Base-by-base conservation (phyloP, 1,139 yeast genomes). In the Scheffersomyces quercinus region DNA sequence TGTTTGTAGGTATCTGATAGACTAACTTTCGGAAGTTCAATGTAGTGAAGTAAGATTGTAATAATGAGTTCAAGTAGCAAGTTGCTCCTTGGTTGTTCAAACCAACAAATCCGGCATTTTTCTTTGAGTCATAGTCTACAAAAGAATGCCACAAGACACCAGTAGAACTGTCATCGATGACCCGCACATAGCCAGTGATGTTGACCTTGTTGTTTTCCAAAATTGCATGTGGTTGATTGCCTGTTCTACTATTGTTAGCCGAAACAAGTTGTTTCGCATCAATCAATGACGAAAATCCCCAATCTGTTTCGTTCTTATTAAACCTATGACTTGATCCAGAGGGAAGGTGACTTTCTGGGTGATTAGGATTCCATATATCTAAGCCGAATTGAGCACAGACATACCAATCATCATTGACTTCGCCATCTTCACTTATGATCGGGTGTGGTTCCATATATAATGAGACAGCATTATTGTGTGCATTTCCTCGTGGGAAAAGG, bases 21-120 rank as follows among this genome's bases (percentile, higher is more conserved):
- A 93, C 99, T 49, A 90, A 79, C 57, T 83, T 82, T 51, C 98
- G 79, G 67, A 93, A 93, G 31, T 75, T 71, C 52, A 83, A 84
- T 1, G 99, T 93, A 58, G 90, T 88, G 62, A 77, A 93, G 56
- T 95, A 87, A 16, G 97, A 88, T 62, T 93, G 99, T 44, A 93
- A 68, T 46, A 93, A 73, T 1, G 98, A 91, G 62, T 93, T 93
- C 59, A 93, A 79, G 63, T 93, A 93, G 63, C 99, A 93, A 0
- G 99, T 93, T 3, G 99, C 99, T 48, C 99, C 99, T 67, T 93
- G 99, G 61, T 93, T 93, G 53, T 83, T 86, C 52, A 93, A 80
- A 1, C 99, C 99, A 7, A 91, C 96, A 60, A 76, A 90, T 0
- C 98, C 97, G 0, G 99, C 88, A 40, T 74, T 82, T 55, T 81